Conservation (phyloP, 2,329 filamentous ascomycete species). For the Graphiopsis chlorocephala region DNA sequence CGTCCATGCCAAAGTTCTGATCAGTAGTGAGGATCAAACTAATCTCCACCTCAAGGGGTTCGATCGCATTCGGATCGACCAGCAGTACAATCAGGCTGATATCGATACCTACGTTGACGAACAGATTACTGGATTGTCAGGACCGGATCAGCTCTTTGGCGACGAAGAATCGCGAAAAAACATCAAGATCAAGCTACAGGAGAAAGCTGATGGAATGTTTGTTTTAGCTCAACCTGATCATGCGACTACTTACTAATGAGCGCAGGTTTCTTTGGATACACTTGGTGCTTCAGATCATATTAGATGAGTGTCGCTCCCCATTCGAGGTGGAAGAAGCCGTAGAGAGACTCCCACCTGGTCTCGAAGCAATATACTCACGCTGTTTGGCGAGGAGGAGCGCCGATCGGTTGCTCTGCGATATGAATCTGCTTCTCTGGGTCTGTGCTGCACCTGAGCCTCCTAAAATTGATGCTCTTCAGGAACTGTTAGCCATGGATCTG, state of each 20-base stretch:
- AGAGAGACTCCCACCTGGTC: background rate
- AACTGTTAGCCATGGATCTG: background rate
- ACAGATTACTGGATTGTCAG: background rate
- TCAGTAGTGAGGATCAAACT: background rate
- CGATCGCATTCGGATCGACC: background rate
- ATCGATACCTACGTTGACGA: background rate
- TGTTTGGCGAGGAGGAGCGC: background rate
- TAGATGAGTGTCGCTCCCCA: background rate
- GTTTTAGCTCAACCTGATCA: background rate
- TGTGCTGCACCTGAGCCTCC: background rate
- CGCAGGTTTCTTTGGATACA: constrained; percentile 3
- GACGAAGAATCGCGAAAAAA: background rate
- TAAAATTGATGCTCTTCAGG: background rate
- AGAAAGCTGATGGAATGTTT: constrained; percentile 1
- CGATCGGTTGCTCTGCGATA: background rate
- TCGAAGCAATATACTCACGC: constrained; percentile 3
- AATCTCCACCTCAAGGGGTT: background rate
- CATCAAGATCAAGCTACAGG: background rate
- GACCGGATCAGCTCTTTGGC: background rate
- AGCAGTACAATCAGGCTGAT: background rate
- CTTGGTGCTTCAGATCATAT: constrained; percentile 1
- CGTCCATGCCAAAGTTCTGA: background rate
- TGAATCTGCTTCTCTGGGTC: background rate
- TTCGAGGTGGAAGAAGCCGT: background rate
- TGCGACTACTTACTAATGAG: background rate